phyloP scores from a whole-genome alignment of 352 stramenopile species.

The Thalassiosira pacifica region DNA sequence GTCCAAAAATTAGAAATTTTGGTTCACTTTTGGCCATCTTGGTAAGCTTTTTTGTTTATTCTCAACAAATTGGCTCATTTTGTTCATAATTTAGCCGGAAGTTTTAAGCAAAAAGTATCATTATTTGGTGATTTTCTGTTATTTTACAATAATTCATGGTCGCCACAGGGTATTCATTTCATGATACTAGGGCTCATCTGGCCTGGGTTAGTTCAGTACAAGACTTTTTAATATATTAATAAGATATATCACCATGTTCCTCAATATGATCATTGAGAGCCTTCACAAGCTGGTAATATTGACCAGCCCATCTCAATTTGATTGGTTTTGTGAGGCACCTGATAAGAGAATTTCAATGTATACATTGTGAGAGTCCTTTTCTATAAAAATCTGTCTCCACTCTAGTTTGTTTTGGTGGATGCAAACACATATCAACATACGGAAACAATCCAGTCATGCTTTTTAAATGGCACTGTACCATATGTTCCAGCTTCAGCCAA shows the following conservation, averaged over 20 bases:
- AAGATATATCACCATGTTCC: neutral
- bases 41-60: neutral
- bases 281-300: neutral
- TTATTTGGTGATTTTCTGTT: neutral
- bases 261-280: neutral
- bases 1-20: neutral
- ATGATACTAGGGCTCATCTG: too few relatives aligned
- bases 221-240: too few relatives aligned
- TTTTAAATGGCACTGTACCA: neutral
- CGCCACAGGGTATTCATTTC: too few relatives aligned
- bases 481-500: neutral
- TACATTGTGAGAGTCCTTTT: neutral
- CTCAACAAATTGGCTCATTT: neutral
- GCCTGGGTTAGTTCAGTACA: too few relatives aligned
- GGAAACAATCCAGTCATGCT: neutral
- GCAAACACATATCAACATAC: conserved; percentile 11
- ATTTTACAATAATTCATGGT: too few relatives aligned
- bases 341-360: neutral
- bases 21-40: neutral
- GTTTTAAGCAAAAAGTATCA: neutral
- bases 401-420: neutral
- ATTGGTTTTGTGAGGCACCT: neutral
- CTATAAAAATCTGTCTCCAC: neutral
- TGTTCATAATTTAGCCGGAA: neutral
- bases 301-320: neutral